Evolutionary conservation across 1,284 basidiomycete species (phyloP), one percentile per base, ranked within the genome.

Genomic region (Cutaneotrichosporon spelunceum): DNA sequence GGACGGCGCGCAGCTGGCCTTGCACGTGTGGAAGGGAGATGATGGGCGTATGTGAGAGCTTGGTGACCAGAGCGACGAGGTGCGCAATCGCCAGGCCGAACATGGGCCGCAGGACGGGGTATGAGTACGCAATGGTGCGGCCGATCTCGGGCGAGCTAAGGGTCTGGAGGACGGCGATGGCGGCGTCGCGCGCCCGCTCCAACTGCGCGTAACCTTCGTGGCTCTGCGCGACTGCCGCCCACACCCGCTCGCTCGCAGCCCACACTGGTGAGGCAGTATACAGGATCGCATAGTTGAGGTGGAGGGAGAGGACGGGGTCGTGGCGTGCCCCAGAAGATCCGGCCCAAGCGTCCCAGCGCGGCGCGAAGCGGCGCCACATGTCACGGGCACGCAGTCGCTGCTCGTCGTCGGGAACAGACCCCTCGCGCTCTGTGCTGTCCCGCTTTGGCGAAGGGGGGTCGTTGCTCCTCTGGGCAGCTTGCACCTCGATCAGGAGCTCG

Each of bases 81-180:
- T 76, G 74, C 26, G 72, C 66, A 27, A 76, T 64, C 6, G 78
- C 72, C 8, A 75, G 70, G 1, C 71, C 74, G 30, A 78, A 68
- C n/a, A 75, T 63, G 1, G 78, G 73, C 36, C 76, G 66, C 60
- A 71, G 72, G 10, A 79, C 68, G 21, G 75, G 70, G 66, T 73
- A 76, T 0, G 73, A 74, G 66, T 78, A 78, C 16, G 69, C 64
- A n/a, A 79, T 50, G 7, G 76, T 78, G 4, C 78, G 68, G 13
- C 69, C 70, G 21, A 79, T 73, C 60, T 79, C 78, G 3, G 71
- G 71, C 24, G 75, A 70, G 55, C 72, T 72, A 33, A 79, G 68
- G 4, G 71, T 68, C 42, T 73, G 67, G 9, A 78, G 68, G 16
- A 79, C 69, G 2, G 71, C 70, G 26, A 76, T 72, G 7, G 76